Conservation (phyloP, 2,329 filamentous ascomycete species). For the Beauveria pseudobassiana region DNA sequence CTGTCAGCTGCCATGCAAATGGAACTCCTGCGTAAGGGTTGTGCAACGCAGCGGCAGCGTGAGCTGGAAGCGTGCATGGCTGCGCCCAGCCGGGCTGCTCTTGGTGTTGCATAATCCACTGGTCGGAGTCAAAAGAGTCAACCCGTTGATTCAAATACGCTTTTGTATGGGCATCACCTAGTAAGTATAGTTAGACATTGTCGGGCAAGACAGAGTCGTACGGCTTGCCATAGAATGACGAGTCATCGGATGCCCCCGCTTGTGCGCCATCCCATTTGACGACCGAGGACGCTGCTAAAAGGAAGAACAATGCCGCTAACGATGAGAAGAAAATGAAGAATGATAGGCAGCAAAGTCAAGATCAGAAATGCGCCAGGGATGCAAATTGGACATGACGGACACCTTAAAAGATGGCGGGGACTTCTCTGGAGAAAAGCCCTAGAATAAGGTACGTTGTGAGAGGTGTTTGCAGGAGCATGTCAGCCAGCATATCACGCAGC, state of each 20-base stretch:
- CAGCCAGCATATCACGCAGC: not conserved
- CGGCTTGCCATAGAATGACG: slow-evolving; percentile 1
- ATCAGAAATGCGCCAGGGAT: not conserved
- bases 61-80: slow-evolving; percentile 14
- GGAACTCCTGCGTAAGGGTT: slow-evolving; percentile 51
- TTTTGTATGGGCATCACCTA: slow-evolving; percentile 49
- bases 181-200: not conserved
- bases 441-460: not conserved
- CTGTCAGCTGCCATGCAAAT: slow-evolving; percentile 55
- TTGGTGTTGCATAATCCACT: slow-evolving; percentile 32
- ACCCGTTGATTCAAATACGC: slow-evolving; percentile 41
- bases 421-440: not conserved
- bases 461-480: not conserved
- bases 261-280: not conserved
- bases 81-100: slow-evolving; percentile 21
- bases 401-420: not conserved
- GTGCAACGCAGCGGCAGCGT: slow-evolving; percentile 32
- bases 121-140: slow-evolving; percentile 39
- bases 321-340: not conserved
- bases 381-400: not conserved
- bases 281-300: not conserved
- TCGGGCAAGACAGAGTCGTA: not conserved
- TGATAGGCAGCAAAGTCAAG: not conserved
- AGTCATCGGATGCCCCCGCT: not conserved
- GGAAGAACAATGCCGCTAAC: not conserved